Evolutionary conservation across 441 rosid species (phyloP), one percentile per base, ranked within the genome.

Genomic region (Adansonia rubrostipa): DNA sequence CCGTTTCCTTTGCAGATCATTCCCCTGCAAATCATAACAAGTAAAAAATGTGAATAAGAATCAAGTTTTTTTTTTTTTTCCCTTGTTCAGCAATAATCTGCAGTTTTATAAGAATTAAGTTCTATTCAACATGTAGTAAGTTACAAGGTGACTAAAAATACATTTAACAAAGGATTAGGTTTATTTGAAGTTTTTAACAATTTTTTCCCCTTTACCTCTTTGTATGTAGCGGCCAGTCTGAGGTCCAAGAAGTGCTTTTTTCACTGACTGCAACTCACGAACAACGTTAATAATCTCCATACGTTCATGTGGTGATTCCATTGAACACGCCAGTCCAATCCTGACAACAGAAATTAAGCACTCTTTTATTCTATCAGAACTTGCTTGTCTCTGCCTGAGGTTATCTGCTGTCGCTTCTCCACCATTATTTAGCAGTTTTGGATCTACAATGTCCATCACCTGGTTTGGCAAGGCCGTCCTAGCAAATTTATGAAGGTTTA

Each of bases 281-380:
- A 50, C 64, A 56, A 40, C 74, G 14, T 53, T 40, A 0, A 19
- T 65, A 6, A 76, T 76, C 20, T 19, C 44, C 79, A 76, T 67
- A 9, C 79, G 17, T 10, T 66, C 79, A 40, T 20, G 51, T 10
- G 73, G 73, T 17, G 48, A 53, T 1, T 76, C 79, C 22, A 33
- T 40, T 5, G 78, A 76, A 51, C 72, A 76, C 15, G 63, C 78
- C 22, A 65, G 64, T 50, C 72, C 80, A 72, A 78, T 53, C 24
- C 58, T 42, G 11, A 68, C 13, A 9, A 68, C 1, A 8, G 68
- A 67, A 11, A 56, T 58, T 0, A 69, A 13, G 45, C 51, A 69
- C 28, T 68, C 58, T 3, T 69, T n/a, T 51, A 13, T 42, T 7
- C 1, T 45, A 5, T 56, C 33, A 51, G 8, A 4, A 36, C 36